These are phyloP conservation scores for Hypoxylon sp. DNA, from an alignment of 2,329 filamentous ascomycete species.

Conservation along the genomic window DNA sequence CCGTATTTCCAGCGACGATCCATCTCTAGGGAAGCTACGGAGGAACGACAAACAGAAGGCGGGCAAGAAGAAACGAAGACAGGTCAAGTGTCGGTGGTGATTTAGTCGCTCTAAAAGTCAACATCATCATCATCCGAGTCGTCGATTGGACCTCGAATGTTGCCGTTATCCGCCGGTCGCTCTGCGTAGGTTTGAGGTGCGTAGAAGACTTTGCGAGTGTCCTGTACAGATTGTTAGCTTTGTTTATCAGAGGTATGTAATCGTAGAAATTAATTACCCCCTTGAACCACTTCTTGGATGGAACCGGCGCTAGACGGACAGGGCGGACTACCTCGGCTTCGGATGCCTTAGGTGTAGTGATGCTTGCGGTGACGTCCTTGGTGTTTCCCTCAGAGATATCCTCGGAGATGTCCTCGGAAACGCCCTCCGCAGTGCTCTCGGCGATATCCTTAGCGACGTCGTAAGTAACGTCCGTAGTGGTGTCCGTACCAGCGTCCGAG, in stretches of 20 bases:
- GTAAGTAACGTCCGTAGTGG: neutral
- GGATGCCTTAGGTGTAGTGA: neutral
- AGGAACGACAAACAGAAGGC: neutral
- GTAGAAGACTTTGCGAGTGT: constrained; percentile 31
- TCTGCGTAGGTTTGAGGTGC: constrained; percentile 1
- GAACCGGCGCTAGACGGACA: neutral
- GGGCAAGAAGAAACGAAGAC: neutral
- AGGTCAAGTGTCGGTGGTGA: neutral
- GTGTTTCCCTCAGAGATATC: neutral
- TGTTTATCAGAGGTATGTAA: neutral
- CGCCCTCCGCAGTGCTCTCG: neutral
- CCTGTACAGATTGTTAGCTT: constrained; percentile 28
- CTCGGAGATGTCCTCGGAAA: neutral
- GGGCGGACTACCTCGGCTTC: neutral
- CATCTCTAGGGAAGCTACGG: neutral
- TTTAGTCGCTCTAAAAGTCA: neutral
- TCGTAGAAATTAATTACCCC: constrained; percentile 20
- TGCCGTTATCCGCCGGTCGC: neutral
- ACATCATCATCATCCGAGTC: constrained; percentile 16
- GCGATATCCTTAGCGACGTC: neutral
- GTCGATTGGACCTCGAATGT: neutral
- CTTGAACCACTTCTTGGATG: constrained; percentile 23
- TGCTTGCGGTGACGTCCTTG: too few relatives aligned
- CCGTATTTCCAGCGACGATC: neutral
- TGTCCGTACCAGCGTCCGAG: neutral